A percentile compares a stretch with the other conserved stretches of the same genome.
phyloP scores from a whole-genome alignment of 306 rosid species.

The Betula pendula region DNA sequence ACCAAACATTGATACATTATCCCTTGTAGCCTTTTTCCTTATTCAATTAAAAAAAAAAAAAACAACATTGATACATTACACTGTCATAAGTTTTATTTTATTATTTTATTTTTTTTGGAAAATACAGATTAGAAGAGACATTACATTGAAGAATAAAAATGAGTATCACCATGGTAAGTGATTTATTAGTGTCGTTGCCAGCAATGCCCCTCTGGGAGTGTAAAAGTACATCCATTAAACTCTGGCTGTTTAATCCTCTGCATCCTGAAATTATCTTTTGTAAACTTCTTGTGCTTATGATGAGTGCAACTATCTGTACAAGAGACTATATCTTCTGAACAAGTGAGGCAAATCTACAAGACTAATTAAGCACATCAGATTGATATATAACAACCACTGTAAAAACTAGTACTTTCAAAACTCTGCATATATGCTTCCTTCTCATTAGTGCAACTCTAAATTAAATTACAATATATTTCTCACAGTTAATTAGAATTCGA shows the following conservation, averaged over 20 bases:
- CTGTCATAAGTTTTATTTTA: no score
- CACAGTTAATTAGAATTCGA: conserved; percentile 9
- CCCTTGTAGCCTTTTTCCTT: no score
- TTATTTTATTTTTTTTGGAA: not conserved
- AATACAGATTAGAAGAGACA: not conserved
- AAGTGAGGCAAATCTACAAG: conserved; percentile 39
- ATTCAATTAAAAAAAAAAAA: no score
- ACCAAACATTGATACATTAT: not conserved
- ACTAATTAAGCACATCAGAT: conserved; percentile 22
- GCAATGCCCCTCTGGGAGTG: not conserved
- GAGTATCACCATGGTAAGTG: not conserved
- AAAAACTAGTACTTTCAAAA: conserved; percentile 15
- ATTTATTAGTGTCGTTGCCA: not conserved
- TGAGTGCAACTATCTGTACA: conserved; percentile 44
- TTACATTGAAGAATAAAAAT: not conserved
- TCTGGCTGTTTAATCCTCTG: not conserved
- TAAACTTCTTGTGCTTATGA: conserved; percentile 25
- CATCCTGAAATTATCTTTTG: conserved; percentile 25
- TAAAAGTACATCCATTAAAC: not conserved
- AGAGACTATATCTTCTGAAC: conserved; percentile 30
- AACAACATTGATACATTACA: no score
- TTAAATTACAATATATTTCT: not conserved
- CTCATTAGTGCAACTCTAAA: conserved; percentile 6
- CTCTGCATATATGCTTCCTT: conserved; percentile 29
- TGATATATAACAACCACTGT: not conserved